These are phyloP conservation scores for Zasmidium cellare DNA, from an alignment of 2,329 filamentous ascomycete genomes.

Conservation along the genomic window DNA sequence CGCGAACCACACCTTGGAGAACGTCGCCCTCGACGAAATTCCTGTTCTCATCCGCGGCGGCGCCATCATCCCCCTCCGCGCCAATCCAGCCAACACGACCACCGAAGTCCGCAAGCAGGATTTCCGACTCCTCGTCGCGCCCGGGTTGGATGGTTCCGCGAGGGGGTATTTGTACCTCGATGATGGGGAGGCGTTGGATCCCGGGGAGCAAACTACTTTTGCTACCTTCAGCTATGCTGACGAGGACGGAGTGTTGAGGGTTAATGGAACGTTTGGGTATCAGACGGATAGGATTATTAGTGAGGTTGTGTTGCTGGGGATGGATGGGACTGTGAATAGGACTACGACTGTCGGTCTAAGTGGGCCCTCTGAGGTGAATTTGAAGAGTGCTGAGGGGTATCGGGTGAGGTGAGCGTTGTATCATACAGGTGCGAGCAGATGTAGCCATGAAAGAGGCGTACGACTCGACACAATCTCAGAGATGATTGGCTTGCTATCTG, in stretches of 20 bases:
- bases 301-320: background rate
- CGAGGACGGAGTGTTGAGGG: background rate
- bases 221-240: conserved; percentile 58
- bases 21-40: conserved; percentile 54
- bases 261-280: conserved; percentile 56
- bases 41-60: conserved; percentile 67
- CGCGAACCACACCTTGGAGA: conserved; percentile 43
- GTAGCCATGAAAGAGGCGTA: no score
- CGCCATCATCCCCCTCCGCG: conserved; percentile 60
- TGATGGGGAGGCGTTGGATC: conserved; percentile 66
- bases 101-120: conserved; percentile 62
- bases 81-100: conserved; percentile 58
- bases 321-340: background rate
- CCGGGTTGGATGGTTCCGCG: conserved; percentile 62
- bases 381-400: background rate
- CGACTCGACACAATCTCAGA: no score
- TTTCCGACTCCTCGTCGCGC: conserved; percentile 70
- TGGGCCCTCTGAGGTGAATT: background rate
- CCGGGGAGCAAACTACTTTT: conserved; percentile 54
- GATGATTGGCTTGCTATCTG: no score
- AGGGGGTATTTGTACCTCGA: conserved; percentile 71
- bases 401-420: no score
- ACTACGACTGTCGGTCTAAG: background rate
- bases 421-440: no score
- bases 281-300: background rate